phyloP scores from a whole-genome alignment of 257 asterid species.

The Solanum chilense region DNA sequence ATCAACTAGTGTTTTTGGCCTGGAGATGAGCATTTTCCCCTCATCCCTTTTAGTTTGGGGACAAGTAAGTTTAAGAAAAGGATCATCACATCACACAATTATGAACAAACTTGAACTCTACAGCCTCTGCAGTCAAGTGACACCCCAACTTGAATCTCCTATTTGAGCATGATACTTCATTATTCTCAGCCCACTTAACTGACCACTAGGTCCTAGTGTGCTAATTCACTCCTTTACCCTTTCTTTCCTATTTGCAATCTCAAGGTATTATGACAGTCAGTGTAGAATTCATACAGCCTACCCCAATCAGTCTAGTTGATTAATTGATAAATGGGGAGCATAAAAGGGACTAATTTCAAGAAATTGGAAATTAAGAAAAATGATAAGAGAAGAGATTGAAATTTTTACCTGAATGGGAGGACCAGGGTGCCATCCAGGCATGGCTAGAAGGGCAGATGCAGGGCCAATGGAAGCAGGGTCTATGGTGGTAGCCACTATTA shows the following conservation, averaged over 20 bases:
- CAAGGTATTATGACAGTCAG: not conserved
- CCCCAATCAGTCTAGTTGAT: not conserved
- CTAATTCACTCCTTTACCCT: not conserved
- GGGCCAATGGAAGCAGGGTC: conserved; percentile 32
- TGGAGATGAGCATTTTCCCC: not conserved
- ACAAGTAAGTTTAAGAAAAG: not conserved
- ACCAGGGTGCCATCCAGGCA: conserved; percentile 35
- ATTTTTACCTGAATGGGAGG: conserved; percentile 16
- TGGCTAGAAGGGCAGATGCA: conserved; percentile 24
- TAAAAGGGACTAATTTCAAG: not conserved
- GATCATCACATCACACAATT: not conserved
- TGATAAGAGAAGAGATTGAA: not conserved
- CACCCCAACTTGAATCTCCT: not conserved
- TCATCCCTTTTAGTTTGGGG: not conserved
- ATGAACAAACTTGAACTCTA: not conserved
- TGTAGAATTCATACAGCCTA: not conserved
- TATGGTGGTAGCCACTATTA: conserved; percentile 20
- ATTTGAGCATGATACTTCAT: not conserved
- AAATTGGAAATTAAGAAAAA: not conserved
- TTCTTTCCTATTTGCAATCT: not conserved
- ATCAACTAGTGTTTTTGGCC: not conserved
- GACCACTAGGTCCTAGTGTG: not conserved
- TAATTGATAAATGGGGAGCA: not conserved
- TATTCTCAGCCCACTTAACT: not conserved
- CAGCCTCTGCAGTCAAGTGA: not conserved